phyloP scores from a whole-genome alignment of 179 eudicot genomes.

The Carnegiea gigantea region DNA sequence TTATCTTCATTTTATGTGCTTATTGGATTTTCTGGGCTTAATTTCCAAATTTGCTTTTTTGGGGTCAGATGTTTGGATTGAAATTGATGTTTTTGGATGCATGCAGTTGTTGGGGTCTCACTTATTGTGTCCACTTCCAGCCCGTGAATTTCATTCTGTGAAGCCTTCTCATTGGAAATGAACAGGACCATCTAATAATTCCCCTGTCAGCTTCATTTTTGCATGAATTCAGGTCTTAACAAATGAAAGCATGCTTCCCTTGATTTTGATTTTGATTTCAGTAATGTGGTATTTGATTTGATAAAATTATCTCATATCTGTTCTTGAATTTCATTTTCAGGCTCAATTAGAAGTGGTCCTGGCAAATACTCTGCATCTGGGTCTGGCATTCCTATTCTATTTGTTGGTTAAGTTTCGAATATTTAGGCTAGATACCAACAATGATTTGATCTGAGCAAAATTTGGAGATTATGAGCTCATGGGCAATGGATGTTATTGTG shows the following conservation, averaged over 20 bases:
- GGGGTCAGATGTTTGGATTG: constrained; percentile 5
- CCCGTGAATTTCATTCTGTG: constrained; percentile 28
- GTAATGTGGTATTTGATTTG: constrained; percentile 22
- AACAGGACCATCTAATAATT: constrained; percentile 9
- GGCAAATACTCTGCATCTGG: constrained; percentile 17
- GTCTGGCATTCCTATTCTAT: constrained; percentile 14
- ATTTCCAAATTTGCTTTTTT: not conserved
- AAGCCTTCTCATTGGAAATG: constrained; percentile 9
- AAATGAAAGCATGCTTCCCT: not conserved
- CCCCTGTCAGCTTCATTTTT: constrained; percentile 15
- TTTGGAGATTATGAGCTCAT: constrained; percentile 7
- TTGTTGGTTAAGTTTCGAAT: constrained; percentile 2
- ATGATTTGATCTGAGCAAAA: constrained; percentile 11
- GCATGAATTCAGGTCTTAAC: constrained; percentile 14
- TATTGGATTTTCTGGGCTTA: not conserved
- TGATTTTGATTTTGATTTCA: not conserved
- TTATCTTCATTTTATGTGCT: constrained; percentile 14
- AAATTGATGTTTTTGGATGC: constrained; percentile 18
- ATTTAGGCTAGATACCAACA: not conserved
- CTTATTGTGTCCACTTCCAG: constrained; percentile 26
- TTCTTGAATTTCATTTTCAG: constrained; percentile 25
- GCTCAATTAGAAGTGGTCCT: not conserved
- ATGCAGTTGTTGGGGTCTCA: constrained; percentile 36
- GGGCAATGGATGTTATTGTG: constrained; percentile 16
- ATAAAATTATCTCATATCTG: not conserved